Evolutionary conservation across 2,329 filamentous ascomycete species (phyloP).

Genomic region (Chaetomiaceae sp.): DNA sequence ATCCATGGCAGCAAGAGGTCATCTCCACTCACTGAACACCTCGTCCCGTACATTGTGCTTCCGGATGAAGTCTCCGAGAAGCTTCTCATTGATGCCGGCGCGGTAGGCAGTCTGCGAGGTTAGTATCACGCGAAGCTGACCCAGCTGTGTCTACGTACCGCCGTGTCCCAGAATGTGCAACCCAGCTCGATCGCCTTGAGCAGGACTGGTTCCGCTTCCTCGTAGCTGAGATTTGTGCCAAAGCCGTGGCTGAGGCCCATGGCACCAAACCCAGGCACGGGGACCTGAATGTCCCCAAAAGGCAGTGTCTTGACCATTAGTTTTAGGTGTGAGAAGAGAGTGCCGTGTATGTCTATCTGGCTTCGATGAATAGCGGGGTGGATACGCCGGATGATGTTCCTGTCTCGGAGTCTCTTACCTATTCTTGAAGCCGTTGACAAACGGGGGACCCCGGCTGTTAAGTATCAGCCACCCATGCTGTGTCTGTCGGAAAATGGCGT

Average conservation of each 20-base stretch:
- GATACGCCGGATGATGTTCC: too few relatives aligned
- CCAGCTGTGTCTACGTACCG: not conserved
- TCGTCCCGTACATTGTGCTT: conserved; percentile 8
- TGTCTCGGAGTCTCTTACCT: too few relatives aligned
- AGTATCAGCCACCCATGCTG: too few relatives aligned
- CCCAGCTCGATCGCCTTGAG: conserved; percentile 3
- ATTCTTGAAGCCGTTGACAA: too few relatives aligned
- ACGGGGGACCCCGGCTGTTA: too few relatives aligned
- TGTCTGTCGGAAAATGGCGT: too few relatives aligned
- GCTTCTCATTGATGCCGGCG: conserved; percentile 2
- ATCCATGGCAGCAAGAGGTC: not conserved
- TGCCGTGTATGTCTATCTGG: too few relatives aligned
- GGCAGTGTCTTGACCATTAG: conserved; percentile 7
- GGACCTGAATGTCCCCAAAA: conserved; percentile 3
- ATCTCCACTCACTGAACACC: not conserved
- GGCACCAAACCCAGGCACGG: conserved; percentile 2
- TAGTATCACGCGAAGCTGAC: not conserved
- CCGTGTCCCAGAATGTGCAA: conserved; percentile 7
- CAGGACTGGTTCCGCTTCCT: conserved; percentile 4
- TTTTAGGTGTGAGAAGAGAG: too few relatives aligned
- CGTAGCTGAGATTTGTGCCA: not conserved
- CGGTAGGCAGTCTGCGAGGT: too few relatives aligned
- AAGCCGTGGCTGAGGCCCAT: conserved; percentile 3
- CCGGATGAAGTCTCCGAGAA: conserved; percentile 4
- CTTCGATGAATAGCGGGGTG: too few relatives aligned